A percentile compares a stretch with the other conserved stretches of the same genome.
phyloP scores from a whole-genome alignment of 208 protist genomes.

The Zelonia costaricensis region DNA sequence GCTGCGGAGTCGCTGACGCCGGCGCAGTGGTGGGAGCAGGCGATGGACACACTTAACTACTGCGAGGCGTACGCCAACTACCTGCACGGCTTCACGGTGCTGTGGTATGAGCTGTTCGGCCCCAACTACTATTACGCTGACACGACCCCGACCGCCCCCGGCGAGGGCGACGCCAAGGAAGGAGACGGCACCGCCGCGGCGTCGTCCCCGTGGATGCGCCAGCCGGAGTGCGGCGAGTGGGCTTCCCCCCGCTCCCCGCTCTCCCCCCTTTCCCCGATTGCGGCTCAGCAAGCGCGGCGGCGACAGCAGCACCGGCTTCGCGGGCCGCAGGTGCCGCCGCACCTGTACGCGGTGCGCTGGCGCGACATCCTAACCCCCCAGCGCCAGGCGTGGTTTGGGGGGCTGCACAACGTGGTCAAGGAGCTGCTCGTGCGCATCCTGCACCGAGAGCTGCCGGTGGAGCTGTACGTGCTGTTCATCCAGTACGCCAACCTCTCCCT shows the following conservation, averaged over 20 bases:
- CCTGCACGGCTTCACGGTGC: slow-evolving; percentile 43
- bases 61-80: slow-evolving; percentile 49
- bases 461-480: slow-evolving; percentile 66
- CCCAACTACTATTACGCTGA: slow-evolving; percentile 29
- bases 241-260: neutral
- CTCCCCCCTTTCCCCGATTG: neutral
- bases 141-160: neutral
- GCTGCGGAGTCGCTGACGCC: slow-evolving; percentile 8
- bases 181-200: neutral
- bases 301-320: neutral
- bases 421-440: slow-evolving; percentile 45
- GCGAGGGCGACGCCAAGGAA: neutral
- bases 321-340: slow-evolving; percentile 37
- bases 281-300: neutral
- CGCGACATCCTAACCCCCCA: slow-evolving; percentile 37
- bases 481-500: slow-evolving; percentile 54
- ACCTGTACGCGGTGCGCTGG: slow-evolving; percentile 77
- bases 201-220: neutral
- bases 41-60: slow-evolving; percentile 36
- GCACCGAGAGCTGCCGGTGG: slow-evolving; percentile 38
- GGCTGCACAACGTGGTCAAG: slow-evolving; percentile 35
- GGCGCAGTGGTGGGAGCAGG: slow-evolving; percentile 19
- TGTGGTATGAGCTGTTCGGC: slow-evolving; percentile 78
- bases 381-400: slow-evolving; percentile 43
- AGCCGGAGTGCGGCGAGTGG: slow-evolving; percentile 4